Evolutionary conservation across 331 rosid genomes (phyloP).

Genomic region (Rosa hybrid): DNA sequence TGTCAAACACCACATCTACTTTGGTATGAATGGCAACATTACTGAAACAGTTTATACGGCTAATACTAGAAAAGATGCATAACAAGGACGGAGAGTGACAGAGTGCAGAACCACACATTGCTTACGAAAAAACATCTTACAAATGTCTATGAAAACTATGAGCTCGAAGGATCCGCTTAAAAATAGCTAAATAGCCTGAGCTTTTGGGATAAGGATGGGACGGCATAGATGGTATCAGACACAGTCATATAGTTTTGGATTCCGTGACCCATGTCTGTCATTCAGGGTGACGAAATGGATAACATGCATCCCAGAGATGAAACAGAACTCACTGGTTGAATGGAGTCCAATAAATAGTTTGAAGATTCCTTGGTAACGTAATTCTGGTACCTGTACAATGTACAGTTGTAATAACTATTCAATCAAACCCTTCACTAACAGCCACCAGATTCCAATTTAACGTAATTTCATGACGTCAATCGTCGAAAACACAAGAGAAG

Average conservation of each 20-base stretch:
- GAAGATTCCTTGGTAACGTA: conserved; percentile 65
- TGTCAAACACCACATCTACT: background rate
- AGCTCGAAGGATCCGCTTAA: background rate
- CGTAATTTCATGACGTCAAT: conserved; percentile 17
- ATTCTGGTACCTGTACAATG: conserved; percentile 59
- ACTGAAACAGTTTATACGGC: background rate
- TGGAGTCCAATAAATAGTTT: conserved; percentile 49
- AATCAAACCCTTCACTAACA: conserved; percentile 12
- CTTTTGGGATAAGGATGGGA: conserved; percentile 8
- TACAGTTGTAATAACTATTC: conserved; percentile 19
- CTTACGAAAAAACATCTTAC: background rate
- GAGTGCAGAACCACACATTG: background rate
- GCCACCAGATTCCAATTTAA: conserved; percentile 15
- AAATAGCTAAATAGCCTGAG: background rate
- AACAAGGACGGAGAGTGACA: background rate
- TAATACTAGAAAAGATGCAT: conserved; percentile 1
- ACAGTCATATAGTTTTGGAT: background rate
- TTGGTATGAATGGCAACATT: background rate
- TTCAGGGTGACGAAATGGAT: conserved; percentile 20
- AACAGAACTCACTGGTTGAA: conserved; percentile 57
- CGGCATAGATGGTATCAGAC: background rate
- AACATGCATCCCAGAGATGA: conserved; percentile 24
- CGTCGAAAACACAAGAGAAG: conserved; percentile 25
- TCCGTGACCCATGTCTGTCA: conserved; percentile 2
- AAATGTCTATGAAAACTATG: background rate